phyloP scores from a whole-genome alignment of 176 grass and related monocot species.

The Rhynchospora pubera region DNA sequence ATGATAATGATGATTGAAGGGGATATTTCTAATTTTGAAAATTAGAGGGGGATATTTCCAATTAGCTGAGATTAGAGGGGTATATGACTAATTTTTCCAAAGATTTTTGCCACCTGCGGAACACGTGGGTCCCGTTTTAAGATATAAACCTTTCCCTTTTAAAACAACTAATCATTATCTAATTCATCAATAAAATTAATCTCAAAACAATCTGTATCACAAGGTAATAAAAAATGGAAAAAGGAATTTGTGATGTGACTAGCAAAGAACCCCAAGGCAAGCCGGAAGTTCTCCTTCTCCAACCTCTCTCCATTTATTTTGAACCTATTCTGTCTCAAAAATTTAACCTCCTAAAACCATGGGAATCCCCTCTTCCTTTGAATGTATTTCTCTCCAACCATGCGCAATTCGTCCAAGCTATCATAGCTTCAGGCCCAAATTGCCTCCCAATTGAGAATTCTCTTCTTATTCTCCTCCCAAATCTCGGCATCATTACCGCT shows the following conservation, averaged over 20 bases:
- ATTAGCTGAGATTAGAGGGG: too few relatives aligned
- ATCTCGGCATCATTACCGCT: constrained; percentile 30
- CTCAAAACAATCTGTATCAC: background rate
- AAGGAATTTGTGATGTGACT: background rate
- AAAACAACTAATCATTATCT: background rate
- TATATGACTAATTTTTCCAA: too few relatives aligned
- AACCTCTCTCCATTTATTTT: background rate
- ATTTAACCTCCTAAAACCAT: constrained; percentile 12
- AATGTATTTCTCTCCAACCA: background rate
- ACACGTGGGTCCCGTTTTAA: too few relatives aligned
- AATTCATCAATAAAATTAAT: background rate
- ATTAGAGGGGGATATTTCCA: too few relatives aligned
- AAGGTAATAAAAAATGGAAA: background rate
- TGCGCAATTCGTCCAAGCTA: background rate
- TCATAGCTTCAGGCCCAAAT: background rate
- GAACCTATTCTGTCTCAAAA: background rate
- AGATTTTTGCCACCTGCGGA: too few relatives aligned
- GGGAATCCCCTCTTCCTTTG: constrained; percentile 11
- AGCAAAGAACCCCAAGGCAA: background rate
- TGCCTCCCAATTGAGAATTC: background rate
- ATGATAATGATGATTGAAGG: too few relatives aligned
- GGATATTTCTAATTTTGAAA: too few relatives aligned
- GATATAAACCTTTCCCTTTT: background rate
- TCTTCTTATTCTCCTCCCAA: constrained; percentile 23
- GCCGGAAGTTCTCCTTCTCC: constrained; percentile 11